Base-by-base conservation (phyloP, 2,329 filamentous ascomycete species). In the Penicillium expansum region DNA sequence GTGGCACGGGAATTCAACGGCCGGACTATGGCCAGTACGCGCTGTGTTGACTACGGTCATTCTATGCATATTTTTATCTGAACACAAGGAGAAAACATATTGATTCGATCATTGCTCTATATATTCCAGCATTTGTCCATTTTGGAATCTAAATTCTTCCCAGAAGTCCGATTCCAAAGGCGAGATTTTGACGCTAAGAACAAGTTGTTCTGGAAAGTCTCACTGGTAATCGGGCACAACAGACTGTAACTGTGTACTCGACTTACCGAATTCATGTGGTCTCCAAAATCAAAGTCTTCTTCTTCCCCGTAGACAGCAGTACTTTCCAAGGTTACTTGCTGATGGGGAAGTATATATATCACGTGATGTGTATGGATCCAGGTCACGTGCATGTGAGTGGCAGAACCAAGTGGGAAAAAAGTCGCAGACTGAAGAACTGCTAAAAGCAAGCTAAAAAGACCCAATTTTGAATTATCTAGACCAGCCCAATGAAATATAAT, bases 1-100 rank as follows among this genome's bases (percentile, higher is more conserved):
- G 70, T 73, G 70, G 41, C 44, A 27, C 18, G 50, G 49, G 48
- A 58, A 62, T 57, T 49, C 59, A 57, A 56, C 48, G 54, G 54
- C 54, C 48, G 54, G 18, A 52, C 52, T 33, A 60, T 49, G 54
- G 57, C 55, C 39, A 44, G 30, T 35, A 35, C 33, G 11, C 13
- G 13, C 43, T 22, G 24, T 55, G 44, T 47, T 48, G 41, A 44
- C 38, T 55, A 22, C 16, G 8, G 30, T 10, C 30, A 35, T 57
- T 41, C 20, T 49, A 55, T 35, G 27, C 30, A 38, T 27, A 6
- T 49, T n/a, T 20, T 32, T 42, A 33, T n/a, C 24, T 35, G 27
- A 30, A 33, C 9, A 27, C 5, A 10, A 13, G 9, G 5, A 7
- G 32, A 20, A 32, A 48, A 14, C 9, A n/a, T 5, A 11, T 13